Percentiles rank a stretch among this genome's conserved stretches.
Conservation (phyloP, 306 rosid genomes). For the Trifolium subterraneum region DNA sequence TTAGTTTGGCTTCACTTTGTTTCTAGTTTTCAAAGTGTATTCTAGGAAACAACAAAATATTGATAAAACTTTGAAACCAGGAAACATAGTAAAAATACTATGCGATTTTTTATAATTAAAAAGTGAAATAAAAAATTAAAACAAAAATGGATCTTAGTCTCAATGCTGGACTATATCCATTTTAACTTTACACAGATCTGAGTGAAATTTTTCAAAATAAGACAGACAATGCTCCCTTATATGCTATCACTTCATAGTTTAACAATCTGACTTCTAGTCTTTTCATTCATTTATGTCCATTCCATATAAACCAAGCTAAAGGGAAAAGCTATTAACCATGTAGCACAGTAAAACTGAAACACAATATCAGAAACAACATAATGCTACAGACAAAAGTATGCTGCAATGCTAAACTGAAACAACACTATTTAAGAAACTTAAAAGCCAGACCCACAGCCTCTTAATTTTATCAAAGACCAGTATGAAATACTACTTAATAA, state of each 20-base stretch:
- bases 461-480: not conserved
- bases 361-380: not conserved
- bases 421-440: conserved; percentile 1
- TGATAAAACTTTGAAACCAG: conserved; percentile 11
- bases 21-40: not conserved
- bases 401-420: conserved; percentile 26
- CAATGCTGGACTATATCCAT: too few species aligned
- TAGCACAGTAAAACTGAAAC: conserved; percentile 11
- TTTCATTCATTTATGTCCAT: not conserved
- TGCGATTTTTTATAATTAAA: not conserved
- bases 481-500: conserved; percentile 3
- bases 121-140: too few species aligned
- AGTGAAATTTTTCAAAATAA: conserved; percentile 7
- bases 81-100: conserved; percentile 7
- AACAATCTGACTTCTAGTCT: not conserved
- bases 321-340: not conserved
- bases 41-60: conserved; percentile 6
- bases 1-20: not conserved
- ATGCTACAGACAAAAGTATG: conserved; percentile 31
- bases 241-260: not conserved
- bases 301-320: conserved; percentile 14
- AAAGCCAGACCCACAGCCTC: conserved; percentile 20
- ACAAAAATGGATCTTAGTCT: too few species aligned
- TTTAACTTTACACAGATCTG: conserved; percentile 4
- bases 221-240: not conserved